phyloP scores from a whole-genome alignment of 73 alveolate genomes.

The Symbiodinium pilosum region DNA sequence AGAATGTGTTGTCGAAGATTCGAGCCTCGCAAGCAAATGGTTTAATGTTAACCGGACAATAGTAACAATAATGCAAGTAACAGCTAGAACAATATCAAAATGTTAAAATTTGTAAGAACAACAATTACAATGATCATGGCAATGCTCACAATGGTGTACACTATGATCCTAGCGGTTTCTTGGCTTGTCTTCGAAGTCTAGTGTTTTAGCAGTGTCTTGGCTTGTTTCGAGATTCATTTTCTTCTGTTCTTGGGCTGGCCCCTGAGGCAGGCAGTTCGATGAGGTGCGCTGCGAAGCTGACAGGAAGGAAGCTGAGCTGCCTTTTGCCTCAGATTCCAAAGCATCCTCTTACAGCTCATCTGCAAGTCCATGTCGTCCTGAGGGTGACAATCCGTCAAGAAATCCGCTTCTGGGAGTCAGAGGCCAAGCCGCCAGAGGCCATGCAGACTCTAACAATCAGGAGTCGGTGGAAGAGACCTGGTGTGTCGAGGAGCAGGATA shows the following conservation, averaged over 20 bases:
- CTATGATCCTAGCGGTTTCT: no score
- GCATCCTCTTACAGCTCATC: background rate
- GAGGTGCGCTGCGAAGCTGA: conserved; percentile 86
- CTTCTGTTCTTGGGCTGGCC: no score
- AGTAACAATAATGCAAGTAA: no score
- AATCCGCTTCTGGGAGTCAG: conserved; percentile 91
- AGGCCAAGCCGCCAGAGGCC: conserved; percentile 77
- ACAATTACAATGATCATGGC: background rate
- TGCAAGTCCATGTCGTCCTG: background rate
- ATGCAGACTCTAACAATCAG: background rate
- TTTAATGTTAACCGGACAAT: no score
- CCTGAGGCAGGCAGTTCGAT: conserved; percentile 50
- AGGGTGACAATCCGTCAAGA: conserved; percentile 63
- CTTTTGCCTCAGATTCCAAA: background rate
- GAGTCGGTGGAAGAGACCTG: background rate
- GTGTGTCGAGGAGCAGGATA: conserved; percentile 48
- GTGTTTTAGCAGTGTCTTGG: no score
- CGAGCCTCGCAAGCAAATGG: background rate
- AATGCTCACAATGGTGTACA: no score
- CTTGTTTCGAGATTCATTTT: no score
- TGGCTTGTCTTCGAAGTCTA: no score
- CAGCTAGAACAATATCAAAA: no score
- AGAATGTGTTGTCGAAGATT: conserved; percentile 36
- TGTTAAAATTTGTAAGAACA: no score
- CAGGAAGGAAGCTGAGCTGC: conserved; percentile 51